Conservation (phyloP, 1,284 basidiomycete genomes). For the Porogramme epimiltina region DNA sequence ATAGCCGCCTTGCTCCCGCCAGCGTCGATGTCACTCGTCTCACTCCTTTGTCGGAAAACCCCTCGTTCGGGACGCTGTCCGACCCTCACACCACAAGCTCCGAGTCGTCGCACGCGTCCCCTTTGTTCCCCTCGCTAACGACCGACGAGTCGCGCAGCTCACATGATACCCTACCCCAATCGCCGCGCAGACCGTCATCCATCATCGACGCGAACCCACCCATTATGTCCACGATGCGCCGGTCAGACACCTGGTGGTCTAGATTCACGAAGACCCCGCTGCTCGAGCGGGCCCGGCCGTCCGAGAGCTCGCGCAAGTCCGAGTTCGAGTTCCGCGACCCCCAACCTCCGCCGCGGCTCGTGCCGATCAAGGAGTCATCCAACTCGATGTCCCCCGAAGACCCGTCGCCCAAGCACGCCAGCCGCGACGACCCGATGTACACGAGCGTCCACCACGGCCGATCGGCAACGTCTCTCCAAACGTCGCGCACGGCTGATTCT, state of each 20-base stretch:
- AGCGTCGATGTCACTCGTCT: conserved; percentile 31
- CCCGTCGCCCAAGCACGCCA: conserved; percentile 6
- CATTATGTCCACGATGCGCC: conserved; percentile 34
- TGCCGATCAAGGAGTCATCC: conserved; percentile 55
- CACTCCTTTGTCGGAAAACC: conserved; percentile 31
- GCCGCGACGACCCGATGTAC: conserved; percentile 19
- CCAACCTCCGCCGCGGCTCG: conserved; percentile 63
- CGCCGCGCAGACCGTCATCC: conserved; percentile 37
- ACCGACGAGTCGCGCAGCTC: conserved; percentile 28
- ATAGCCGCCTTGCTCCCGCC: conserved; percentile 27
- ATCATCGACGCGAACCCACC: conserved; percentile 41
- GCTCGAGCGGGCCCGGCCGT: conserved; percentile 37
- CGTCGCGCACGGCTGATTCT: conserved; percentile 52
- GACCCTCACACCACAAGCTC: conserved; percentile 21
- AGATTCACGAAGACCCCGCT: conserved; percentile 44
- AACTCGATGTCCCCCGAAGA: conserved; percentile 23
- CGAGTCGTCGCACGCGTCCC: conserved; percentile 20
- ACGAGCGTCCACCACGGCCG: conserved; percentile 26
- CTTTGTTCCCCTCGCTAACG: conserved; percentile 8
- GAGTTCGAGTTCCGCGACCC: conserved; percentile 68
- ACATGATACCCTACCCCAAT: conserved; percentile 26
- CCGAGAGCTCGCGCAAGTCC: conserved; percentile 23
- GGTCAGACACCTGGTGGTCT: conserved; percentile 50
- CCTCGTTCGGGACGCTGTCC: conserved; percentile 27
- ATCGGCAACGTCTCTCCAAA: conserved; percentile 30